These are phyloP conservation scores for Colletotrichum sp. DNA, from an alignment of 2,329 filamentous ascomycete genomes.

Conservation along the genomic window DNA sequence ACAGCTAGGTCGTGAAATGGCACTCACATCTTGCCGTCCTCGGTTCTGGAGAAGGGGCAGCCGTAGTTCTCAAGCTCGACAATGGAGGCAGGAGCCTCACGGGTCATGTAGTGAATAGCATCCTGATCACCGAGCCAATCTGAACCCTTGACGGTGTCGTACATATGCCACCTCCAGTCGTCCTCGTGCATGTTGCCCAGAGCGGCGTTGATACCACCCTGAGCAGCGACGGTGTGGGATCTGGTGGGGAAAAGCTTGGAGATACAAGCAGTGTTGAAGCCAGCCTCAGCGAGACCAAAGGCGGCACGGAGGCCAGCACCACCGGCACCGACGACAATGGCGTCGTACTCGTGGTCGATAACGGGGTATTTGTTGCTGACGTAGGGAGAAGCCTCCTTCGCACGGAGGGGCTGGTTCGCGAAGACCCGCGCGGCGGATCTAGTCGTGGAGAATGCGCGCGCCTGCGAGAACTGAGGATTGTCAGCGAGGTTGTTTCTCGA, in stretches of 20 bases:
- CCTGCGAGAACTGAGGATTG: conserved; percentile 64
- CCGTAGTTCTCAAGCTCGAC: conserved; percentile 97
- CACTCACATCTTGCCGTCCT: conserved; percentile 89
- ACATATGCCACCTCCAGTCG: conserved; percentile 99
- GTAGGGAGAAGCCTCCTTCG: conserved; percentile 89
- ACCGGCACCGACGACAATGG: conserved; percentile 87
- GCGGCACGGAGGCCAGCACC: conserved; percentile 82
- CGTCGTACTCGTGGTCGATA: conserved; percentile 99
- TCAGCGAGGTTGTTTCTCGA: conserved; percentile 2
- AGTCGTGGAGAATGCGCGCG: conserved; percentile 86
- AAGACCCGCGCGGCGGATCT: conserved; percentile 84
- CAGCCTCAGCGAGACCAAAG: conserved; percentile 85
- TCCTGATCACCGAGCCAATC: conserved; percentile 98
- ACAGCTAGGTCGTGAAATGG: no score
- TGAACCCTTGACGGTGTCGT: conserved; percentile 96
- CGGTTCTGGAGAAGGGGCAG: conserved; percentile 94
- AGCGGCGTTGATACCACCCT: conserved; percentile 87
- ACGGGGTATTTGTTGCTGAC: conserved; percentile 92
- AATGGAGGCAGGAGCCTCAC: conserved; percentile 89
- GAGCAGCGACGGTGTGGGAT: conserved; percentile 82
- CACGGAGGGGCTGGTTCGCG: conserved; percentile 82
- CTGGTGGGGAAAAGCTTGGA: conserved; percentile 86
- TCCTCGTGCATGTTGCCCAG: conserved; percentile 97
- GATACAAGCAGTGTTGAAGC: conserved; percentile 90
- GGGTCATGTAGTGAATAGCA: conserved; percentile 98